Evolutionary conservation across 2,329 filamentous ascomycete genomes (phyloP).

Genomic region (Emericellopsis cladophorae): DNA sequence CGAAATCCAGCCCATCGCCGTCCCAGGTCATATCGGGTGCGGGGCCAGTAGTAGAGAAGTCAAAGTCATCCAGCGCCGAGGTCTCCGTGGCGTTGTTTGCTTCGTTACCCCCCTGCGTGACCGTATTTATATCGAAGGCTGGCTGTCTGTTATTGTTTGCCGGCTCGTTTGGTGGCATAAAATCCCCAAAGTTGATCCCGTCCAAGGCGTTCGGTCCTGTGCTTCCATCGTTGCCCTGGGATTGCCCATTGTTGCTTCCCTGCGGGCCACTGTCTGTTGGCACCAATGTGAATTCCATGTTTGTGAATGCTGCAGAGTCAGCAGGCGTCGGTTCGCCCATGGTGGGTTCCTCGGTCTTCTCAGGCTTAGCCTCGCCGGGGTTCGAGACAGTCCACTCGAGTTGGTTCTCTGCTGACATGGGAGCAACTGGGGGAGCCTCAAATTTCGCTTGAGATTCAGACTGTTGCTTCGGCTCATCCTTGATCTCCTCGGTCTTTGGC

Average conservation of each 20-base stretch:
- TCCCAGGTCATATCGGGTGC: constrained; percentile 7
- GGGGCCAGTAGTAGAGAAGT: background rate
- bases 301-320: constrained; percentile 27
- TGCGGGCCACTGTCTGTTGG: constrained; percentile 21
- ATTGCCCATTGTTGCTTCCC: constrained; percentile 11
- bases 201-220: no score
- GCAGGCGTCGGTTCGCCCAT: no score
- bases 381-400: constrained; percentile 1
- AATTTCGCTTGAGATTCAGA: background rate
- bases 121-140: no score
- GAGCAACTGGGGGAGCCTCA: constrained; percentile 5
- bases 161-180: constrained; percentile 7
- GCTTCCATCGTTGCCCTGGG: constrained; percentile 10
- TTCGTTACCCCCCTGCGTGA: no score
- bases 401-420: background rate
- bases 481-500: background rate
- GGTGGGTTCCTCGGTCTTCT: background rate
- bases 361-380: background rate
- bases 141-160: constrained; percentile 4
- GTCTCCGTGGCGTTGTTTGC: no score
- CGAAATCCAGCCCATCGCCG: constrained; percentile 22
- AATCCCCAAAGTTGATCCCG: constrained; percentile 17
- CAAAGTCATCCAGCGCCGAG: no score
- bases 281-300: constrained; percentile 43
- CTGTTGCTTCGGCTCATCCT: background rate